Evolutionary conservation across 1,139 yeast genomes (phyloP).

Genomic region (Pichia sp.): DNA sequence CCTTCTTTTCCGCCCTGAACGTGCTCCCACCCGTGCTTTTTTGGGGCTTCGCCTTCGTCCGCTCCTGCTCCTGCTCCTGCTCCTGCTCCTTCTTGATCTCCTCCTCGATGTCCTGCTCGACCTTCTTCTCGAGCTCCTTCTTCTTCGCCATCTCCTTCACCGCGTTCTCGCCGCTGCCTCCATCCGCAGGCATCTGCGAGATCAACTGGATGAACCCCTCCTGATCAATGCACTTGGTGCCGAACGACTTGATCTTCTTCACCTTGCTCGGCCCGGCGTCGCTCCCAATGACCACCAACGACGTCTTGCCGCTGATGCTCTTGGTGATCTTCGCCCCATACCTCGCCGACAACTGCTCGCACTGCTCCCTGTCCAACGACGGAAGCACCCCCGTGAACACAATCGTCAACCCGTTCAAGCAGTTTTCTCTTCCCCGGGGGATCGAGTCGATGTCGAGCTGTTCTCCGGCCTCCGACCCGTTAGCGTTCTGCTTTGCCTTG

Average conservation of each 20-base stretch:
- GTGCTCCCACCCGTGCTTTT: not conserved
- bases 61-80: slow-evolving; percentile 2
- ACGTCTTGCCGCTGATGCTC: slow-evolving; percentile 80
- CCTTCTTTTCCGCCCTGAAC: slow-evolving; percentile 12
- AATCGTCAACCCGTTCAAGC: slow-evolving; percentile 80
- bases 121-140: slow-evolving; percentile 44
- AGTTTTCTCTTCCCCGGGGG: slow-evolving; percentile 78
- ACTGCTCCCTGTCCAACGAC: slow-evolving; percentile 66
- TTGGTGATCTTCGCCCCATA: slow-evolving; percentile 95
- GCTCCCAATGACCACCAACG: slow-evolving; percentile 84
- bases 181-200: slow-evolving; percentile 81
- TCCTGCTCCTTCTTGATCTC: slow-evolving; percentile 15
- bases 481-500: slow-evolving; percentile 34
- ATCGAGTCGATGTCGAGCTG: slow-evolving; percentile 27
- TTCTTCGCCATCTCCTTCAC: slow-evolving; percentile 65
- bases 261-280: slow-evolving; percentile 98
- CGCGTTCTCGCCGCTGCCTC: slow-evolving; percentile 81
- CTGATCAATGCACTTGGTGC: slow-evolving; percentile 79
- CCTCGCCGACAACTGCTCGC: slow-evolving; percentile 70
- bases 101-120: slow-evolving; percentile 33
- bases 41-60: slow-evolving; percentile 2
- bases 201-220: slow-evolving; percentile 78
- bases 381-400: slow-evolving; percentile 93
- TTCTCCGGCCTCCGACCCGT: slow-evolving; percentile 21
- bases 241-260: slow-evolving; percentile 65